Evolutionary conservation across 148 eudicot genomes (phyloP).

Genomic region (Pouteria glomerata): DNA sequence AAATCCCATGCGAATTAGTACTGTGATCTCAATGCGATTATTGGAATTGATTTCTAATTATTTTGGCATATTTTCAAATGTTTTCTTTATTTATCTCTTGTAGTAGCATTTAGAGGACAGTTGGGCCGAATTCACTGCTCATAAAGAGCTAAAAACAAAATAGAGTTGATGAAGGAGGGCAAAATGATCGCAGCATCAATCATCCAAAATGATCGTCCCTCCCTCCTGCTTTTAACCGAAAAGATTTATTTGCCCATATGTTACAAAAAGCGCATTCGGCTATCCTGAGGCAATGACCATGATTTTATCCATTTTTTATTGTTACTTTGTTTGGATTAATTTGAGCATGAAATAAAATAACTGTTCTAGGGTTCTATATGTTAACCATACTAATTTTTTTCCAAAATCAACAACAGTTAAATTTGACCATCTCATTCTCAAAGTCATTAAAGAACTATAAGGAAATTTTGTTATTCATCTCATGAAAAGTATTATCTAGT

Average conservation of each 20-base stretch:
- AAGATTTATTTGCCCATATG: background rate
- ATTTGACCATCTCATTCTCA: too few relatives aligned
- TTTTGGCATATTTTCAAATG: background rate
- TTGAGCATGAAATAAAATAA: background rate
- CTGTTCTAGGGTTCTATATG: too few relatives aligned
- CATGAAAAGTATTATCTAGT: too few relatives aligned
- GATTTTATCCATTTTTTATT: background rate
- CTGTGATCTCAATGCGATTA: constrained; percentile 32
- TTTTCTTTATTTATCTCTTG: background rate
- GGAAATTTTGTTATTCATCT: too few relatives aligned
- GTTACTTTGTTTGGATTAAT: background rate
- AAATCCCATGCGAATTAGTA: constrained; percentile 16
- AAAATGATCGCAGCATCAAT: constrained; percentile 12
- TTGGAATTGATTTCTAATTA: constrained; percentile 23
- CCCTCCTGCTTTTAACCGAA: constrained; percentile 10
- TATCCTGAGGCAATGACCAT: background rate
- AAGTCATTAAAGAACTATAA: too few relatives aligned
- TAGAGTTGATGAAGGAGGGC: background rate
- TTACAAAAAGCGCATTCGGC: too few relatives aligned
- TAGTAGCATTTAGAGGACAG: background rate
- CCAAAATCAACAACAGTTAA: too few relatives aligned
- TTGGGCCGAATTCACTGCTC: background rate
- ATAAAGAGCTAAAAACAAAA: constrained; percentile 11
- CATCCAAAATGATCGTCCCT: background rate
- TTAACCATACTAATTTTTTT: background rate